Percentiles rank a stretch among this genome's conserved stretches.
Evolutionary conservation across 2,329 filamentous ascomycete species (phyloP).

Genomic region (Botrytis cinerea): DNA sequence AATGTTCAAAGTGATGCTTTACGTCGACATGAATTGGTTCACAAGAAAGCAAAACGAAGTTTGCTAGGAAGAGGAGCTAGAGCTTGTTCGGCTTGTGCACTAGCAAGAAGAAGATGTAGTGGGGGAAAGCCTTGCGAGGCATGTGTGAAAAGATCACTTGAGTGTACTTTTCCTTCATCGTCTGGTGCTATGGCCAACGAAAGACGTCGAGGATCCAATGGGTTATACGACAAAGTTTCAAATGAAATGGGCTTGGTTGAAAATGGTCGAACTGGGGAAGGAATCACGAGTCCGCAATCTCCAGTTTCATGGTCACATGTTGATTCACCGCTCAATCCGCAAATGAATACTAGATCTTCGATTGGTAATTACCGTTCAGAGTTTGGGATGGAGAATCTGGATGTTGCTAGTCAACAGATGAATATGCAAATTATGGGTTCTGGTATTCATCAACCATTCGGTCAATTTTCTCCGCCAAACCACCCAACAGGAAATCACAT

Average conservation of each 20-base stretch:
- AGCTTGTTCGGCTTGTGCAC: slow-evolving; percentile 16
- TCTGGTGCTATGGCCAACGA: neutral
- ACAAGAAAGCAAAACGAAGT: slow-evolving; percentile 10
- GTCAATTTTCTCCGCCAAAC: neutral
- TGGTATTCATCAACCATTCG: neutral
- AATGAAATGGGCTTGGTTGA: neutral
- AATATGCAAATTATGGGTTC: neutral
- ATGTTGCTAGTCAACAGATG: neutral
- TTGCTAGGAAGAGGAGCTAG: slow-evolving; percentile 14
- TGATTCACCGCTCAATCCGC: neutral
- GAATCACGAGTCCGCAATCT: neutral
- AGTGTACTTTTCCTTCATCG: neutral
- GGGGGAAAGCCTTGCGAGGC: slow-evolving; percentile 4
- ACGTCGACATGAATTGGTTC: slow-evolving; percentile 18
- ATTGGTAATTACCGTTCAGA: neutral
- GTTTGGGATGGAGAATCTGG: neutral
- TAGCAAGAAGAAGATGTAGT: slow-evolving; percentile 10
- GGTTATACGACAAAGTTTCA: neutral
- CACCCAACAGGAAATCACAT: neutral
- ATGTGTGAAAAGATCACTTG: neutral
- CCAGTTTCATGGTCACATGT: neutral
- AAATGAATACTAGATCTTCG: neutral
- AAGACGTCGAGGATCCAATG: neutral
- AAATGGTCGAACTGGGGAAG: neutral
- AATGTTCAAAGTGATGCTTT: slow-evolving; percentile 1